Evolutionary conservation across 179 eudicot species (phyloP).

Genomic region (Corrigiola litoralis): DNA sequence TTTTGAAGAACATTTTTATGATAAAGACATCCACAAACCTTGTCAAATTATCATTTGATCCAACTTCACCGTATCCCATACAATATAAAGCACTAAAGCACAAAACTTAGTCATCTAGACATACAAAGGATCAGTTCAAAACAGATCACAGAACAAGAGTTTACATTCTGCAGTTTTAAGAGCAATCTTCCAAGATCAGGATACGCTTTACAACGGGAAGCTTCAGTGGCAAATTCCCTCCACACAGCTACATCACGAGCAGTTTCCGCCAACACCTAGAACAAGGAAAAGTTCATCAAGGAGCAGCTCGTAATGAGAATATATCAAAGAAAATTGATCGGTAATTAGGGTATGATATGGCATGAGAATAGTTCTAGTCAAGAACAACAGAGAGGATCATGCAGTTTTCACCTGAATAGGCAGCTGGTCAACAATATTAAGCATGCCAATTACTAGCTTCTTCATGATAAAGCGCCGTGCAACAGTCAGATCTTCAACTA

Average conservation of each 20-base stretch:
- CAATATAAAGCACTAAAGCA: background rate
- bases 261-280: conserved; percentile 71
- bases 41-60: background rate
- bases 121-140: conserved; percentile 2
- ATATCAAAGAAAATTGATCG: background rate
- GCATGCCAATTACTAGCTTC: conserved; percentile 69
- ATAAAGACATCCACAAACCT: background rate
- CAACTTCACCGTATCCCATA: background rate
- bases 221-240: conserved; percentile 86
- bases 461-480: conserved; percentile 78
- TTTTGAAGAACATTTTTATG: background rate
- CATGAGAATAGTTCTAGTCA: too few species aligned
- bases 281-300: conserved; percentile 17
- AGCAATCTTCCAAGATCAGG: conserved; percentile 91
- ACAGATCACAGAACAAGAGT: conserved; percentile 15
- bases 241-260: conserved; percentile 65
- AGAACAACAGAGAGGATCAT: background rate
- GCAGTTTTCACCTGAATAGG: conserved; percentile 53
- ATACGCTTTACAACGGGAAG: conserved; percentile 77
- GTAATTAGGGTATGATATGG: too few species aligned
- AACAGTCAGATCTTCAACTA: conserved; percentile 85
- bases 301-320: conserved; percentile 9
- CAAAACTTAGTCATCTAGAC: background rate
- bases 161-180: conserved; percentile 79
- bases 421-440: conserved; percentile 78